Evolutionary conservation across 1,139 yeast genomes (phyloP), one percentile per base, ranked within the genome.

Genomic region (Taphrina pruni): DNA sequence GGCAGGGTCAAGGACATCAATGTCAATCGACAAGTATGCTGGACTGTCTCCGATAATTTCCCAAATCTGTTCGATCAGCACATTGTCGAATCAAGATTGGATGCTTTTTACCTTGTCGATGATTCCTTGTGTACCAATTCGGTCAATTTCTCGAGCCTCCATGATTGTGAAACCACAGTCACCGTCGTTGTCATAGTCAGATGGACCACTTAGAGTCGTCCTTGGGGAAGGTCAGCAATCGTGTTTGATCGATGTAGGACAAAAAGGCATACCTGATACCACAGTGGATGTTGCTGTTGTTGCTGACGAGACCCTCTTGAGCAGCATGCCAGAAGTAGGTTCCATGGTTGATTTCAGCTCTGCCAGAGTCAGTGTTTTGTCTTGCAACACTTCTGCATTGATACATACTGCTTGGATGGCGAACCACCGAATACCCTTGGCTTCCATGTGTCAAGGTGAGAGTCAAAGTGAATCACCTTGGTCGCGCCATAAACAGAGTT

Each of bases 281-380:
- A 48, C 89, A 88, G 75, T 89, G 94, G 60, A 87, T 81, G 74
- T 89, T 88, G 64, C 83, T 78, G 61, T 80, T 78, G 60, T 86
- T 80, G 45, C 87, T 81, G 38, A 84, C 72, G 65, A 89, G 79
- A 0, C 89, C 90, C 76, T 88, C 93, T 71, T 87, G 80, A 62
- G 81, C 79, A 2, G 94, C 95, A 80, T 86, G 83, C 93, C 93
- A 88, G 54, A 88, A 81, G 92, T 88, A 88, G 17, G 92, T 86
- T 1, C 95, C 95, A 75, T 89, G 95, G 65, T 88, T 88, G 75
- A 88, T 82, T 67, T 86, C 86, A 56, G 76, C 75, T 11, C 76
- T 71, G n/a, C 12, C 11, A 9, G 12, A 6, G 17, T 41, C 17
- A 39, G 38, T 32, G 12, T 11, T 26, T 7, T 6, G 6, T n/a